These are phyloP conservation scores for Omphalotus olearius DNA, from an alignment of 1,284 basidiomycete genomes.

Conservation along the genomic window DNA sequence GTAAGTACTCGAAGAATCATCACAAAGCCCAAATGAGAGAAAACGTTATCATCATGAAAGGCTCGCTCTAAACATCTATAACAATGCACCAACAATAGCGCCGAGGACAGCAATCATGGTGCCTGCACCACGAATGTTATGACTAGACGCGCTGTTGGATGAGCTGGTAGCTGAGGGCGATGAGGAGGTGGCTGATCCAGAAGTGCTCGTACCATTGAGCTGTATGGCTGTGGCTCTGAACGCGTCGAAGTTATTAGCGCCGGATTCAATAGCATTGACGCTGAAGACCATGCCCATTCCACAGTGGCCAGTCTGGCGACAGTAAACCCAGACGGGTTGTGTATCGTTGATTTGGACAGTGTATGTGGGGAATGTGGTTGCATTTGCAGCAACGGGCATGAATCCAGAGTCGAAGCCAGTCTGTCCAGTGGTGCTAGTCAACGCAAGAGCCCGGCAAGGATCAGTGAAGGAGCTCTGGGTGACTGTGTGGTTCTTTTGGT, in stretches of 20 bases:
- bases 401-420: slow-evolving; percentile 61
- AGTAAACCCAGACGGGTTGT: slow-evolving; percentile 46
- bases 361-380: slow-evolving; percentile 47
- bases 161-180: slow-evolving; percentile 29
- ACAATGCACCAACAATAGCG: slow-evolving; percentile 5
- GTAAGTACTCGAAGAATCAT: too few relatives aligned
- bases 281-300: slow-evolving; percentile 63
- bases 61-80: neutral
- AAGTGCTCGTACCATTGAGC: slow-evolving; percentile 32
- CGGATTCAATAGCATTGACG: slow-evolving; percentile 50
- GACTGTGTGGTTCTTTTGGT: slow-evolving; percentile 43
- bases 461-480: slow-evolving; percentile 55
- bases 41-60: neutral
- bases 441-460: slow-evolving; percentile 9
- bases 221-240: slow-evolving; percentile 46
- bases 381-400: slow-evolving; percentile 43
- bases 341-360: slow-evolving; percentile 54
- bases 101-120: slow-evolving; percentile 11
- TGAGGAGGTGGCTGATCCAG: slow-evolving; percentile 23
- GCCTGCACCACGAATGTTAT: slow-evolving; percentile 13
- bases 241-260: slow-evolving; percentile 52
- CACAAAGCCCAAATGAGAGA: neutral
- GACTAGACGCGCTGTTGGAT: slow-evolving; percentile 14
- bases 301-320: slow-evolving; percentile 45
- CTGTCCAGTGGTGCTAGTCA: slow-evolving; percentile 39